Base-by-base conservation (phyloP, 495 filamentous ascomycete genomes). In the Lasiosphaeris hirsuta region DNA sequence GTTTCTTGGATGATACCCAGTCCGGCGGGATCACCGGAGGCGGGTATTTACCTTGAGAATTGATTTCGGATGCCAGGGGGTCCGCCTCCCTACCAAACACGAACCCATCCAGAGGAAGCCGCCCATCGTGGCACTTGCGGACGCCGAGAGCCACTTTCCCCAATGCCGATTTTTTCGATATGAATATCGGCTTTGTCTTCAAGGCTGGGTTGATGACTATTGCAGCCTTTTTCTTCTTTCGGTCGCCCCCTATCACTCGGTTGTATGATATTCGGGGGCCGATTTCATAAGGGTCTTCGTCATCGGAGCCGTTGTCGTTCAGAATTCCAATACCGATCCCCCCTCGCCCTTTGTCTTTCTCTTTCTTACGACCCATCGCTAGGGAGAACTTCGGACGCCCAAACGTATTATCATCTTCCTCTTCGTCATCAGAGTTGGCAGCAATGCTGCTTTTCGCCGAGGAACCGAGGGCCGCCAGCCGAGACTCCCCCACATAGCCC, bases 281-380 rank as follows among this genome's bases (percentile, higher is more conserved):
- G 17, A 97, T 82, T 44, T 90, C 89, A 72, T 97, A 97, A 0
- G 90, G 89, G 64, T 97, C 95, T 65, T 97, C 94, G 54, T 97
- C 92, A 63, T 97, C 94, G n/a, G 94, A 97, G 3, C 91, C 93
- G 14, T 86, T 96, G 58, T 97, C 94, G 64, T 97, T 98, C 50
- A 98, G 71, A 17, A 97, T 76, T 3, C 94, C 94, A 11, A 95
- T 87, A 0, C 94, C 94, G 46, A 98, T 90, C 0, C 86, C 89
- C 46, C 86, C 82, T 33, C 81, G 80, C 7, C 63, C 70, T 50
- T 74, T 81, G 39, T 82, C 81, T 11, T 78, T 75, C 51, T 78
- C 78, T 34, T 73, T 69, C 56, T 70, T 74, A 18, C 66, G 35
- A 8, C 67, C 66, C 9, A 62, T 50, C 2, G 59, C 23, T 11